Evolutionary conservation across 2,329 filamentous ascomycete species (phyloP).

Genomic region (Ophiostoma australiae): DNA sequence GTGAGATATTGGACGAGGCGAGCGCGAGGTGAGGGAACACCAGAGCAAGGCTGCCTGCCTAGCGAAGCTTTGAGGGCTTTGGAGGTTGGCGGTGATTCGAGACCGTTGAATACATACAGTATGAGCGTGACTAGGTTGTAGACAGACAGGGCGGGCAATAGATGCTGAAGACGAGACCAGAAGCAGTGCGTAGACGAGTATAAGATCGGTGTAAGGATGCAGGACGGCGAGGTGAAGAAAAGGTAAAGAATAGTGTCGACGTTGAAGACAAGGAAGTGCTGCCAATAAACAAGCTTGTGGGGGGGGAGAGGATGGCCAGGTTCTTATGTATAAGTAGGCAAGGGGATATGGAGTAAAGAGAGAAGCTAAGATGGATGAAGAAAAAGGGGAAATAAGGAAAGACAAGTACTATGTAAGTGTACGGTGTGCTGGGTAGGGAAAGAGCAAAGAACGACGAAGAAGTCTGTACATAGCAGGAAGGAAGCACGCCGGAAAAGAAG

Average conservation of each 20-base stretch:
- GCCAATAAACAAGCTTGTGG: slow-evolving; percentile 21
- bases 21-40: not conserved
- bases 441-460: not conserved
- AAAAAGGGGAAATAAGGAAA: slow-evolving; percentile 26
- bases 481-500: not conserved
- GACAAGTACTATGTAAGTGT: not conserved
- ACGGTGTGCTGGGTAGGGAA: not conserved
- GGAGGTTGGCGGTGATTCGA: slow-evolving; percentile 6
- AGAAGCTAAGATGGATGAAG: slow-evolving; percentile 33
- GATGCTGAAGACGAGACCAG: not conserved
- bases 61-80: not conserved
- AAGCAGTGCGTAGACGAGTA: not conserved
- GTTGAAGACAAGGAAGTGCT: slow-evolving; percentile 20
- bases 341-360: slow-evolving; percentile 33
- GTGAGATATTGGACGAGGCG: not conserved
- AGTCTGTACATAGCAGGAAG: not conserved
- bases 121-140: not conserved
- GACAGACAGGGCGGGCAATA: not conserved
- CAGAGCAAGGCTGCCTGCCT: not conserved
- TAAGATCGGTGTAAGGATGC: not conserved
- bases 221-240: not conserved
- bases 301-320: slow-evolving; percentile 28
- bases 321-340: slow-evolving; percentile 30
- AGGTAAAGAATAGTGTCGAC: not conserved
- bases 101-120: slow-evolving; percentile 5